Percentiles rank a stretch among this genome's conserved stretches.
Evolutionary conservation across 2,329 filamentous ascomycete species (phyloP).

Genomic region (Nigrospora sphaerica): DNA sequence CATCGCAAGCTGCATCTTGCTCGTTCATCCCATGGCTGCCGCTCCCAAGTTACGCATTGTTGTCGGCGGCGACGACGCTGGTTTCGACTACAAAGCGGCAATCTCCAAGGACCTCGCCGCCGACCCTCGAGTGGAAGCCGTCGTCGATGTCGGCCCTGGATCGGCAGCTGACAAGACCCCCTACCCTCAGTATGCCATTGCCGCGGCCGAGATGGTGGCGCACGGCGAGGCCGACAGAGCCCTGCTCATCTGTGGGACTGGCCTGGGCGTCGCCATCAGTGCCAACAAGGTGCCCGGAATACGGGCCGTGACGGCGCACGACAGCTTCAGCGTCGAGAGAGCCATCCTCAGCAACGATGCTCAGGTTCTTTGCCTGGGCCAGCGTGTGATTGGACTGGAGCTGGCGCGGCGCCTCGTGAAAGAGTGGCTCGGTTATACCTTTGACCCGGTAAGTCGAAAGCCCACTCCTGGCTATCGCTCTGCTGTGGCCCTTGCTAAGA

Average conservation of each 20-base stretch:
- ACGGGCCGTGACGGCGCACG: conserved; percentile 75
- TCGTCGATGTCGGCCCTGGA: conserved; percentile 66
- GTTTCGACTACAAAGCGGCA: conserved; percentile 66
- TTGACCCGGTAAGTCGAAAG: conserved; percentile 50
- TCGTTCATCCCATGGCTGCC: too few species aligned
- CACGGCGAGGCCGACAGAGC: conserved; percentile 63
- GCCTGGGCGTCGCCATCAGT: conserved; percentile 72
- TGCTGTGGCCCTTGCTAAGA: background rate
- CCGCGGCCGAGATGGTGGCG: conserved; percentile 55
- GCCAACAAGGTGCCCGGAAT: conserved; percentile 80
- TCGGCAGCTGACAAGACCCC: conserved; percentile 62
- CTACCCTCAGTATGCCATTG: conserved; percentile 69
- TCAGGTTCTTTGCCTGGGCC: conserved; percentile 76
- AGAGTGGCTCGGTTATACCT: conserved; percentile 74
- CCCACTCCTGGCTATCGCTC: background rate
- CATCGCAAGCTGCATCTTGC: too few species aligned
- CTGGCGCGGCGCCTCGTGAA: conserved; percentile 65
- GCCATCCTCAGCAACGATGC: conserved; percentile 77
- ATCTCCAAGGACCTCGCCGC: conserved; percentile 63
- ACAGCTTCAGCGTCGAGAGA: conserved; percentile 73
- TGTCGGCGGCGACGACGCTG: conserved; percentile 47
- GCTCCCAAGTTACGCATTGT: conserved; percentile 1
- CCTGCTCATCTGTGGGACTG: conserved; percentile 74
- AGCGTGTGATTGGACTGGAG: conserved; percentile 73
- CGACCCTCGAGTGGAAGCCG: conserved; percentile 54